These are phyloP conservation scores for Grigorovia jiainica DNA, from an alignment of 805 yeast species.

Conservation along the genomic window DNA sequence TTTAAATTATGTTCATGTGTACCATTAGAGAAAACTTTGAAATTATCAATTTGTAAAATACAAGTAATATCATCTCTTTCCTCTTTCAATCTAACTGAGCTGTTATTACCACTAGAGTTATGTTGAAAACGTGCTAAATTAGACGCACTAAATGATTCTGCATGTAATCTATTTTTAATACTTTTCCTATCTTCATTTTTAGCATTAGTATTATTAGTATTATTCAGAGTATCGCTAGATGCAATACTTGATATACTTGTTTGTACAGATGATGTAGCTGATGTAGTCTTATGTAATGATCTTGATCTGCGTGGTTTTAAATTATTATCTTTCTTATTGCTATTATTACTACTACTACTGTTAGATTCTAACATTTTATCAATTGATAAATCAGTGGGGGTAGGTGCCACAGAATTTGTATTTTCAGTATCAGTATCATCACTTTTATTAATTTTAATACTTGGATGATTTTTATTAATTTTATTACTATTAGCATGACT, in stretches of 20 bases:
- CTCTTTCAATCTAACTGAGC: background rate
- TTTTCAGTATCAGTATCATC: background rate
- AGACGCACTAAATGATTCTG: constrained; percentile 21
- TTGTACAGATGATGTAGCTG: constrained; percentile 6
- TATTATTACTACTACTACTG: background rate
- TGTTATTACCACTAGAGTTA: background rate
- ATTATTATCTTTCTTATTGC: background rate
- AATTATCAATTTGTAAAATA: constrained; percentile 18
- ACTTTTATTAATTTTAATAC: background rate
- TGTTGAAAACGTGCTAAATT: constrained; percentile 6
- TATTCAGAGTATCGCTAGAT: background rate
- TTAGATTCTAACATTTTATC: constrained; percentile 10
- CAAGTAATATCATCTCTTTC: constrained; percentile 5
- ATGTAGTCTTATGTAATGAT: constrained; percentile 7
- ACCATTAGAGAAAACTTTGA: constrained; percentile 22
- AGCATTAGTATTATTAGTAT: background rate
- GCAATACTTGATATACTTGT: background rate
- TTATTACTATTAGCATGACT: too few species aligned
- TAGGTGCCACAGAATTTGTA: constrained; percentile 4
- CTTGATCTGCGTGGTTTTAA: constrained; percentile 2
- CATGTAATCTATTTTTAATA: constrained; percentile 12
- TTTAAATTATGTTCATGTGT: constrained; percentile 24
- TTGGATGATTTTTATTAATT: too few species aligned
- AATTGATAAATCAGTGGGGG: constrained; percentile 6
- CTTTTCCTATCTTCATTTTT: background rate